Conservation (phyloP, 192 early-diverging fungal species). For the Linnemannia hyalina region DNA sequence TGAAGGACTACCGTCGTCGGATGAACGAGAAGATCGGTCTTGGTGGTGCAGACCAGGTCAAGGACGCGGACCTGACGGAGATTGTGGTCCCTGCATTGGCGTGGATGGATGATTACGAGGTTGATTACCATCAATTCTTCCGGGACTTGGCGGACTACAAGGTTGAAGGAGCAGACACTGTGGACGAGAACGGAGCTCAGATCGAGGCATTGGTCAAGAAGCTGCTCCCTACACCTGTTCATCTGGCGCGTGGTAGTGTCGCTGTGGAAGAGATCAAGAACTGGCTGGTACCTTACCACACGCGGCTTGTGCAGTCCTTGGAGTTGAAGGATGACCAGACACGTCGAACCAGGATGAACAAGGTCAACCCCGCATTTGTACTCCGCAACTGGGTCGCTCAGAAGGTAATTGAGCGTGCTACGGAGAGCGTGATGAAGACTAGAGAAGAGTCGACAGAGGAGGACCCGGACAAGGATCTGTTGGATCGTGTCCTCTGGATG, state of each 20-base stretch:
- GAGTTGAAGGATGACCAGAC: constrained; percentile 24
- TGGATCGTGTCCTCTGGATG: constrained; percentile 63
- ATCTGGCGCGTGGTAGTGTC: constrained; percentile 40
- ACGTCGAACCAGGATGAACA: constrained; percentile 71
- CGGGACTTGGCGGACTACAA: constrained; percentile 71
- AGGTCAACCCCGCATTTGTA: constrained; percentile 81
- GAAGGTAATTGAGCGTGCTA: constrained; percentile 70
- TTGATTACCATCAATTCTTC: constrained; percentile 86
- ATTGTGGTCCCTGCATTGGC: constrained; percentile 77
- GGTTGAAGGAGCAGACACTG: constrained; percentile 33
- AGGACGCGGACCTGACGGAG: constrained; percentile 63
- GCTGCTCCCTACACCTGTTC: constrained; percentile 29
- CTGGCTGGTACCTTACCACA: constrained; percentile 73
- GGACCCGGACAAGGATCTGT: constrained; percentile 44
- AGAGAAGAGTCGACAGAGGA: constrained; percentile 45
- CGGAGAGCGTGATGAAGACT: constrained; percentile 54
- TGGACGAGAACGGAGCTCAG: constrained; percentile 29
- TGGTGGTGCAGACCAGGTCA: constrained; percentile 3
- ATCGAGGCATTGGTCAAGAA: constrained; percentile 38
- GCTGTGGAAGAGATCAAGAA: constrained; percentile 50
- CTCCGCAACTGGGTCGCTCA: constrained; percentile 86
- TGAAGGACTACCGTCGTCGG: constrained; percentile 60
- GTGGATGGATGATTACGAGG: constrained; percentile 69
- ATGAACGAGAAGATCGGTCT: constrained; percentile 78
- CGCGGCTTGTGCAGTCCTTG: constrained; percentile 62